Evolutionary conservation across 2,329 filamentous ascomycete genomes (phyloP), one percentile per base, ranked within the genome.

Genomic region (Xylariaceae sp.): DNA sequence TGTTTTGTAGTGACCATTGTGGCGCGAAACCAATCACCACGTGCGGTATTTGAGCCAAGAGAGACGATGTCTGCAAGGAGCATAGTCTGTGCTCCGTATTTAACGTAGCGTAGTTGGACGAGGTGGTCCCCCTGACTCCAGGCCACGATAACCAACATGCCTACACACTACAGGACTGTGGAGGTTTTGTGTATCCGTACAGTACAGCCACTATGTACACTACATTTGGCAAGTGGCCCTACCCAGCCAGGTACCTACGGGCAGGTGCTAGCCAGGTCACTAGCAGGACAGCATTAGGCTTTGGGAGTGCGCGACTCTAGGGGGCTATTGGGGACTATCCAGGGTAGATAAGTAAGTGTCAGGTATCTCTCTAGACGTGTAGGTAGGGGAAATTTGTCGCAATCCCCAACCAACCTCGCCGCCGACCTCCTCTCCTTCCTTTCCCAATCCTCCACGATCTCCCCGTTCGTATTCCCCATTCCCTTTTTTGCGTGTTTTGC

Each of bases 371-470:
- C 29, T 31, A 41, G 5, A 9, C 35, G 12, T 19, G 19, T 19
- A 19, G 19, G 19, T 19, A 19, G 19, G 51, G 56, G 58, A 56
- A 60, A 60, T 54, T 59, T 59, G 56, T 58, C 56, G 59, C 59
- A 60, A 55, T 49, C 54, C 56, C 59, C 51, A 42, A 54, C 59
- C 59, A 60, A 59, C 56, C 59, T 60, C 54, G 58, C 40, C 41
- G 59, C 59, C 50, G 59, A 48, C 59, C 59, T 59, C 56, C 47
- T 57, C 49, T 55, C 53, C 52, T 51, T 27, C 50, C 41, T 47
- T 57, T 49, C 49, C 45, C 45, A 53, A 51, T 55, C 46, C 46
- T 52, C 49, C 58, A 60, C 58, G 55, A 56, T 58, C 56, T 50
- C 50, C 43, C 47, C 30, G 34, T 49, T 51, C 49, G 42, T 37